Base-by-base conservation (phyloP, 2,329 filamentous ascomycete species). In the Botrytis porri region DNA sequence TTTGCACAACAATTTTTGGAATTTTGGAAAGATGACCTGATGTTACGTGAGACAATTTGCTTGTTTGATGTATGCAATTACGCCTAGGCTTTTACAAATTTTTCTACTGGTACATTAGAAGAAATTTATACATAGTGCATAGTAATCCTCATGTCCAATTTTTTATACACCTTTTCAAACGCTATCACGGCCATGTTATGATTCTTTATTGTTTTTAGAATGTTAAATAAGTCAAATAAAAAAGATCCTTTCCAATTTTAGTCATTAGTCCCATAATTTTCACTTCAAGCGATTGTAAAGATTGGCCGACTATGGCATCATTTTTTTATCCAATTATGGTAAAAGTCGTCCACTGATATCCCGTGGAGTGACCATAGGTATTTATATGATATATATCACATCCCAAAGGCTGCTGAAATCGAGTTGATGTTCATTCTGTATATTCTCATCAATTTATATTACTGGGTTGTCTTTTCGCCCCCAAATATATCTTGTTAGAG, bases 241-340 rank as follows among this genome's bases (percentile, higher is more conserved):
- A 61, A 59, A 65, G 18, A 22, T 39, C 18, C 35, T 22, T 45
- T 29, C n/a, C 35, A 20, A 37, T 64, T 63, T 65, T 71, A 65
- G 59, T 57, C 59, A 71, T 57, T 57, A 25, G 60, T 39, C n/a
- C 18, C n/a, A 29, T 41, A 71, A 61, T 35, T 43, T n/a, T 61
- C 32, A 20, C 16, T 20, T 22, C 25, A 70, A 48, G 25, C 32
- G 41, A 70, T 72, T 67, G 70, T 67, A 18, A 67, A 72, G 32
- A 57, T 48, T 61, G 66, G 62, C 62, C 70, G 60, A 66, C 9
- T 35, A 72, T 72, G 48, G 62, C 70, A 72, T 72, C 70, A 72
- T 71, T 39, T 64, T 71, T 65, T 41, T 32, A 32, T 48, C 39
- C 51, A 48, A 29, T 72, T 60, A 60, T 71, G 25, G 20, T 69